These are phyloP conservation scores for Solanum rostratum DNA, from an alignment of 257 asterid species.

Conservation along the genomic window DNA sequence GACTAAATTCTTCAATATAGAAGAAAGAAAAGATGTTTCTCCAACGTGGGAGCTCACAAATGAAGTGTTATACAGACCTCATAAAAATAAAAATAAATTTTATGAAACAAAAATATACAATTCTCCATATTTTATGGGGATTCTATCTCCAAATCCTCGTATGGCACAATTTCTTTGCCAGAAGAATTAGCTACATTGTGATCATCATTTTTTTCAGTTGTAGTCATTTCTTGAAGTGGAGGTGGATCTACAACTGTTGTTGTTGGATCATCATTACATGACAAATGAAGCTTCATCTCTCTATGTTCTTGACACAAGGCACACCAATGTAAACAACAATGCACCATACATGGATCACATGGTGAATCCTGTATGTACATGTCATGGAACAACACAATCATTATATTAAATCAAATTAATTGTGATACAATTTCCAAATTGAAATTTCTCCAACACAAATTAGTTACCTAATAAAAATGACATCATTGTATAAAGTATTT, in stretches of 20 bases:
- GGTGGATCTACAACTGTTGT: slow-evolving; percentile 48
- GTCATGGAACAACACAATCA: background rate
- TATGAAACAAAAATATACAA: background rate
- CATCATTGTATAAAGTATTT: too few relatives aligned
- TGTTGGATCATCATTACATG: slow-evolving; percentile 3
- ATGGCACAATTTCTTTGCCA: slow-evolving; percentile 9
- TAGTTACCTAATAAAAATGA: too few relatives aligned
- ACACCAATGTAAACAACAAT: slow-evolving; percentile 83
- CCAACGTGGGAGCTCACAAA: background rate
- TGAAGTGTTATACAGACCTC: fast-evolving
- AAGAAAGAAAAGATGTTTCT: background rate
- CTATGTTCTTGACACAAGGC: slow-evolving; percentile 83
- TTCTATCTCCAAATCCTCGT: slow-evolving; percentile 33
- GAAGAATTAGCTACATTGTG: slow-evolving; percentile 3
- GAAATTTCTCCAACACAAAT: too few relatives aligned
- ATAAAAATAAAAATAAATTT: background rate
- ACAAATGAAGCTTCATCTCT: slow-evolving; percentile 46
- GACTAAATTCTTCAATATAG: background rate
- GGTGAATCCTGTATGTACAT: slow-evolving; percentile 53
- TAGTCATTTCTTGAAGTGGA: slow-evolving; percentile 46
- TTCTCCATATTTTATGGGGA: slow-evolving; percentile 14
- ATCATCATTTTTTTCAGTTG: slow-evolving; percentile 7
- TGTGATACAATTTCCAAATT: background rate
- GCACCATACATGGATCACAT: slow-evolving; percentile 81
- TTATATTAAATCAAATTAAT: background rate